These are phyloP conservation scores for Rutidosis leptorrhynchoides DNA, from an alignment of 129 eudicot species.

Conservation along the genomic window DNA sequence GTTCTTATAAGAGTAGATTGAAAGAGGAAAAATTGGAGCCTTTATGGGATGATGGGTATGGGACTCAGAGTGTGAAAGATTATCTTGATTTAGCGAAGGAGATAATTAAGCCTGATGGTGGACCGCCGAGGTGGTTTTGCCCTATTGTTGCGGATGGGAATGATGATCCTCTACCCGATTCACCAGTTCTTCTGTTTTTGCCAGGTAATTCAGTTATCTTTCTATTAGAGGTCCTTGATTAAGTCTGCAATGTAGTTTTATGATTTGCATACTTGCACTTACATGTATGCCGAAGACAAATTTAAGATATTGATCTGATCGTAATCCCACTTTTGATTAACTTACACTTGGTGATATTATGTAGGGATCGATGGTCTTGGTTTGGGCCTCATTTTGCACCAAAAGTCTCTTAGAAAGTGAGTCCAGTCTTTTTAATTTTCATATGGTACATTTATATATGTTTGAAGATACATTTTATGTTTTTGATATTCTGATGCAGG, in stretches of 20 bases:
- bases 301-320: neutral
- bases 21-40: constrained; percentile 49
- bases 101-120: constrained; percentile 74
- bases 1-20: constrained; percentile 13
- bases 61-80: constrained; percentile 70
- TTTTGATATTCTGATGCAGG: constrained; percentile 40
- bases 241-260: too few species aligned
- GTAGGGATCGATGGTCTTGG: constrained; percentile 61
- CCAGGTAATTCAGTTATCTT: constrained; percentile 52
- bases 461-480: too few species aligned
- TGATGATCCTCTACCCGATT: constrained; percentile 46
- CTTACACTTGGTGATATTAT: constrained; percentile 18
- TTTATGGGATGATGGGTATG: constrained; percentile 96
- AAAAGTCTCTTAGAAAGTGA: too few species aligned
- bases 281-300: neutral
- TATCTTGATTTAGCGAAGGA: constrained; percentile 68
- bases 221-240: too few species aligned
- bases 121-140: constrained; percentile 92
- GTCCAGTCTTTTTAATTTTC: too few species aligned
- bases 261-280: neutral
- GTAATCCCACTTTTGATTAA: constrained; percentile 17
- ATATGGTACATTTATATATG: neutral
- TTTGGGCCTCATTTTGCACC: too few species aligned
- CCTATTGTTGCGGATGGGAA: constrained; percentile 58
- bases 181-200: constrained; percentile 83